phyloP scores from a whole-genome alignment of 2,329 filamentous ascomycete genomes.

The Aspergillus cejpii region DNA sequence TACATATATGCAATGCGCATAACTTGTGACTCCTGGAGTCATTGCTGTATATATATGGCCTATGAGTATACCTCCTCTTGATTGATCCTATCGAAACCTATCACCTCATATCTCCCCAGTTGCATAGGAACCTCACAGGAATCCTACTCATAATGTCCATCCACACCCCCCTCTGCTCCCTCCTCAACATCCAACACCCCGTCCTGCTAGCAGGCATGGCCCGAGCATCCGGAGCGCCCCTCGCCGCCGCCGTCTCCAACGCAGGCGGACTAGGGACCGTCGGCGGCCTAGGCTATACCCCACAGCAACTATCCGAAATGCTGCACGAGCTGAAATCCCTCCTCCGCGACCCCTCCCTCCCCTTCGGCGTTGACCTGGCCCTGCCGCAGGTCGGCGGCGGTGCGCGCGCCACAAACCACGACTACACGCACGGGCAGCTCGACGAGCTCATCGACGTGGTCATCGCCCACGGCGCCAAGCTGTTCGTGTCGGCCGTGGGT shows the following conservation, averaged over 20 bases:
- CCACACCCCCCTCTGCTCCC: slow-evolving; percentile 67
- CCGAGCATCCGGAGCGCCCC: slow-evolving; percentile 66
- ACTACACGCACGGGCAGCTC: slow-evolving; percentile 85
- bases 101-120: background rate
- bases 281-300: slow-evolving; percentile 60
- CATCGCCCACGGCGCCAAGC: slow-evolving; percentile 70
- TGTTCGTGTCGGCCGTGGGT: slow-evolving; percentile 85
- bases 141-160: slow-evolving; percentile 50
- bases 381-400: slow-evolving; percentile 79
- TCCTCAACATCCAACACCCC: slow-evolving; percentile 79
- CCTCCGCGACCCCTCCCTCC: slow-evolving; percentile 59
- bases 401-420: slow-evolving; percentile 87
- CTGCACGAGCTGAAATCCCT: slow-evolving; percentile 78
- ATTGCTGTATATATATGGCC: background rate
- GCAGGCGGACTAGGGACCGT: slow-evolving; percentile 70
- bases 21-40: background rate
- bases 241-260: slow-evolving; percentile 82
- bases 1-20: background rate
- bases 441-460: slow-evolving; percentile 83
- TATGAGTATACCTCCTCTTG: background rate
- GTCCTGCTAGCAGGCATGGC: slow-evolving; percentile 94
- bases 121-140: no score
- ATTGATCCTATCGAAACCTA: background rate
- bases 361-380: slow-evolving; percentile 87
- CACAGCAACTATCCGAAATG: slow-evolving; percentile 68